These are phyloP conservation scores for Irpex sp. DNA, from an alignment of 1,284 basidiomycete genomes.

Conservation along the genomic window DNA sequence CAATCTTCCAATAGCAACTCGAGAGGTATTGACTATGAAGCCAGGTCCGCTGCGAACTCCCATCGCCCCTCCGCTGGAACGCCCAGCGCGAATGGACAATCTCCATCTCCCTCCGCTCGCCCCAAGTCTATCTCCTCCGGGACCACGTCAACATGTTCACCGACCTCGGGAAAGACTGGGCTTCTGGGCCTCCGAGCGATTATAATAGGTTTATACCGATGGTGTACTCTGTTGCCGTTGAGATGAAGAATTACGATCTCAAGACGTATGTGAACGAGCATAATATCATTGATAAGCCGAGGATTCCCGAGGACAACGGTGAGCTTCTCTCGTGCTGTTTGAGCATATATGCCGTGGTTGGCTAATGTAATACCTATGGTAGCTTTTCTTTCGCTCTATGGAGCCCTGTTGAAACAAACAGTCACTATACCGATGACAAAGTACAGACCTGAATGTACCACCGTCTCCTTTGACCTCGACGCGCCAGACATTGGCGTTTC, in stretches of 20 bases:
- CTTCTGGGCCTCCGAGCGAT: slow-evolving; percentile 70
- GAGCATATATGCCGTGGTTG: background rate
- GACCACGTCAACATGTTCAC: slow-evolving; percentile 92
- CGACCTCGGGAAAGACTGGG: slow-evolving; percentile 88
- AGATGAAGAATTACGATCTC: slow-evolving; percentile 70
- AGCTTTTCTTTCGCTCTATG: slow-evolving; percentile 71
- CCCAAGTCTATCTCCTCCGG: slow-evolving; percentile 72
- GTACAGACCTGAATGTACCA: slow-evolving; percentile 67
- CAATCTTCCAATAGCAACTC: background rate
- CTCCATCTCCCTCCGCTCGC: slow-evolving; percentile 61
- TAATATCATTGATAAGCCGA: slow-evolving; percentile 89
- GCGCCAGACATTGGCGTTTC: slow-evolving; percentile 51
- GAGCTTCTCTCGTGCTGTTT: slow-evolving; percentile 6
- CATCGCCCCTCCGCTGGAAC: slow-evolving; percentile 63
- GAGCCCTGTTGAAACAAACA: slow-evolving; percentile 46
- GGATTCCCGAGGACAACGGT: slow-evolving; percentile 79
- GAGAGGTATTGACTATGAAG: too few species aligned
- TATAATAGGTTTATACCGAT: slow-evolving; percentile 82
- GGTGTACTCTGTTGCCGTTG: slow-evolving; percentile 66
- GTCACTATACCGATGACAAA: slow-evolving; percentile 63
- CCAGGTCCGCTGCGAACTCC: slow-evolving; percentile 65
- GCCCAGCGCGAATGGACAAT: slow-evolving; percentile 74
- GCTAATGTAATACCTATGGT: background rate
- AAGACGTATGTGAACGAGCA: slow-evolving; percentile 90
- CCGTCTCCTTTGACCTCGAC: slow-evolving; percentile 62